A percentile compares a stretch with the other conserved stretches of the same genome.
Evolutionary conservation across 345 rosid genomes (phyloP).

Genomic region (Brassica juncea): DNA sequence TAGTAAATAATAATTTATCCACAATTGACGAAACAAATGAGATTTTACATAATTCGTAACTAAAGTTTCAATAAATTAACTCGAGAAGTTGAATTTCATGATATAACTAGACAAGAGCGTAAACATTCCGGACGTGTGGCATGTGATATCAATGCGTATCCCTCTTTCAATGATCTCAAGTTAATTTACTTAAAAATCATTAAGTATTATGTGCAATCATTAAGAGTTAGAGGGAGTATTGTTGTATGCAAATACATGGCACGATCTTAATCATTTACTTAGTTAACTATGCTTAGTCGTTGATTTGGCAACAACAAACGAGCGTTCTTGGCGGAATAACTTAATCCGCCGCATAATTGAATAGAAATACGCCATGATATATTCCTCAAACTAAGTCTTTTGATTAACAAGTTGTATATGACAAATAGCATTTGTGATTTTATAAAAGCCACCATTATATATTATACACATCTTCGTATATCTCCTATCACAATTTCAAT

Average conservation of each 20-base stretch:
- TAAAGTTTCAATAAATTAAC: background rate
- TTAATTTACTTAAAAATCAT: background rate
- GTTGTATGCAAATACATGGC: slow-evolving; percentile 39
- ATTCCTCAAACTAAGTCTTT: background rate
- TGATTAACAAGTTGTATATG: slow-evolving; percentile 7
- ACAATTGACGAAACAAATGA: background rate
- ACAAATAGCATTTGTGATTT: background rate
- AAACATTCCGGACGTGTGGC: slow-evolving; percentile 2
- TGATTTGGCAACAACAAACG: slow-evolving; percentile 14
- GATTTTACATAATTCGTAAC: background rate
- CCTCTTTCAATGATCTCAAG: background rate
- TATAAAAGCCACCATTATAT: background rate
- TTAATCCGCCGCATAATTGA: slow-evolving; percentile 23
- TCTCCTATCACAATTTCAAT: background rate
- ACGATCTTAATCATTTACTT: slow-evolving; percentile 32
- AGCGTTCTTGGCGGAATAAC: slow-evolving; percentile 29
- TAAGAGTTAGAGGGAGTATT: slow-evolving; percentile 28
- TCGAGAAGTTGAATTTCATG: background rate
- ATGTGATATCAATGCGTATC: slow-evolving; percentile 13
- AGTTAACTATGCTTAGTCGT: slow-evolving; percentile 22
- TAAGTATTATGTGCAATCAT: slow-evolving; percentile 35
- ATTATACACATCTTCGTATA: background rate
- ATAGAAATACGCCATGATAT: slow-evolving; percentile 6
- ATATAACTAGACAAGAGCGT: background rate
- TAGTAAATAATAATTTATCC: background rate